Evolutionary conservation across 352 stramenopile species (phyloP).

Genomic region (Pythium diclinum): DNA sequence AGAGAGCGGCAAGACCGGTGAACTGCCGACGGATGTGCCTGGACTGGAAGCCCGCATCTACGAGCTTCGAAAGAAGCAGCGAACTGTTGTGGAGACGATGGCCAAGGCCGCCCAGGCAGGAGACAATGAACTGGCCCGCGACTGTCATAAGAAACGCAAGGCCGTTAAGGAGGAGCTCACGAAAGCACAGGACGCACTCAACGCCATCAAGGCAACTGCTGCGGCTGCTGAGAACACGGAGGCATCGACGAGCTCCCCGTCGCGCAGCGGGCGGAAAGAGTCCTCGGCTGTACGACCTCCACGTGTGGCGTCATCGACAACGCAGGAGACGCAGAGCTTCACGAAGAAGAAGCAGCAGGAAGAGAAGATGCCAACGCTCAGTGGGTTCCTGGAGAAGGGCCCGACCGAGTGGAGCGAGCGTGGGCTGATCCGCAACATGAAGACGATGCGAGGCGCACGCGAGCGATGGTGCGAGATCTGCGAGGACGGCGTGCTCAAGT

Average conservation of each 20-base stretch:
- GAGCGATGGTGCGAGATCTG: constrained; percentile 86
- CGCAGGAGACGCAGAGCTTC: constrained; percentile 4
- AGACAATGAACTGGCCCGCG: constrained; percentile 70
- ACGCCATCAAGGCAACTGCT: constrained; percentile 45
- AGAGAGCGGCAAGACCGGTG: constrained; percentile 24
- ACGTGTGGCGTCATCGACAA: neutral
- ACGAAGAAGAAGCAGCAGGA: constrained; percentile 30
- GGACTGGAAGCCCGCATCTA: constrained; percentile 69
- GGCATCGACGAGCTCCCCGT: constrained; percentile 1
- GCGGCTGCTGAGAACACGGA: neutral
- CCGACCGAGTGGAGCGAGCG: constrained; percentile 82
- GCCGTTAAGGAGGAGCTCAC: constrained; percentile 80
- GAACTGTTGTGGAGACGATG: constrained; percentile 65
- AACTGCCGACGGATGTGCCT: constrained; percentile 45
- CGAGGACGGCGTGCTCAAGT: constrained; percentile 65
- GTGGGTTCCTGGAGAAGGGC: constrained; percentile 80
- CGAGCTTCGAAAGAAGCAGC: constrained; percentile 77
- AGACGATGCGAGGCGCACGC: constrained; percentile 78
- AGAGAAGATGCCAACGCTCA: constrained; percentile 66
- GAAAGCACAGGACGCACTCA: constrained; percentile 61
- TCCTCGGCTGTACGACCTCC: neutral
- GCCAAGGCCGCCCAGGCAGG: constrained; percentile 66
- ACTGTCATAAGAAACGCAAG: constrained; percentile 69
- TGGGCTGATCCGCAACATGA: constrained; percentile 79
- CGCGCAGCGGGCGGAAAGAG: constrained; percentile 22